Conservation (phyloP, 148 eudicot species). For the Fagopyrum tataricum region DNA sequence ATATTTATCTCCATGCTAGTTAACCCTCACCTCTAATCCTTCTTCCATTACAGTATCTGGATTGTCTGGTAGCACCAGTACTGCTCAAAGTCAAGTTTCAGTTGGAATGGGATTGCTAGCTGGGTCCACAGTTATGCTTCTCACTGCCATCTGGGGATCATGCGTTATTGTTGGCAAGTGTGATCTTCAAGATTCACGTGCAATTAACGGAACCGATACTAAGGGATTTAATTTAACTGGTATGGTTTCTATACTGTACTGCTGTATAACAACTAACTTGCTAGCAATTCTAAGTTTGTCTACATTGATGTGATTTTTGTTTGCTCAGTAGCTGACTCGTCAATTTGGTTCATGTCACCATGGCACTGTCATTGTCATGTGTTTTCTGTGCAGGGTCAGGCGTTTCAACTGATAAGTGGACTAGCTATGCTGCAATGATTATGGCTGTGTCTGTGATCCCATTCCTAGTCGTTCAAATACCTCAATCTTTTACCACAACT, state of each 20-base stretch:
- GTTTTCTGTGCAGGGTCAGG: constrained; percentile 29
- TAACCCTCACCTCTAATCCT: not conserved
- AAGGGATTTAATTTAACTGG: constrained; percentile 55
- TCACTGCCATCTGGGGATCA: constrained; percentile 83
- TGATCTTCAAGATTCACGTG: constrained; percentile 40
- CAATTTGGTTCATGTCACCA: not conserved
- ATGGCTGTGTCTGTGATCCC: constrained; percentile 74
- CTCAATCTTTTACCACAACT: constrained; percentile 47
- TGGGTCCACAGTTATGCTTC: constrained; percentile 91
- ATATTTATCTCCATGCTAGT: not conserved
- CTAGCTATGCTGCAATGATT: constrained; percentile 76
- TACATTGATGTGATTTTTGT: too few species aligned
- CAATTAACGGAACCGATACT: constrained; percentile 56
- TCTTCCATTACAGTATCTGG: constrained; percentile 59
- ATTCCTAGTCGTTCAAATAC: constrained; percentile 74
- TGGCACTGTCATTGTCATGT: not conserved
- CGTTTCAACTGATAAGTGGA: constrained; percentile 80
- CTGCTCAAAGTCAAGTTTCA: constrained; percentile 86
- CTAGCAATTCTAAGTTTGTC: too few species aligned
- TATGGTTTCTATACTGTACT: constrained; percentile 8
- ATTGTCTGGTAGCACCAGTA: constrained; percentile 63
- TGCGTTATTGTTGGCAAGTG: constrained; percentile 84
- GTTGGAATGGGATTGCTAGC: constrained; percentile 96
- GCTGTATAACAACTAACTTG: too few species aligned
- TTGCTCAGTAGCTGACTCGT: not conserved